phyloP scores from a whole-genome alignment of 2,329 filamentous ascomycete species.

The Epichloe typhina region DNA sequence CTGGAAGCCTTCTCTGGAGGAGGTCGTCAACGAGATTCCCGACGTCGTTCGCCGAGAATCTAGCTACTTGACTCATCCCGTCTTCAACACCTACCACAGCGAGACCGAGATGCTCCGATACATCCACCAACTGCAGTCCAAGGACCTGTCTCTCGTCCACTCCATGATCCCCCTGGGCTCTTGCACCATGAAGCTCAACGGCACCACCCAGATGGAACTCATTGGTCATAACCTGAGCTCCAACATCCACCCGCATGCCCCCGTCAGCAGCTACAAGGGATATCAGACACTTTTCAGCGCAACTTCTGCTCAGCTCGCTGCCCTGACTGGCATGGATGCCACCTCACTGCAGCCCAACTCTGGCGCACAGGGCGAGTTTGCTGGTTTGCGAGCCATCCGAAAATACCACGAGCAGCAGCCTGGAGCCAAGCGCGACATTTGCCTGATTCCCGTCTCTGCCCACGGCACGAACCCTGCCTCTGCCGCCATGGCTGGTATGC shows the following conservation, averaged over 20 bases:
- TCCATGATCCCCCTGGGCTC: slow-evolving; percentile 97
- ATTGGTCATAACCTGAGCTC: slow-evolving; percentile 66
- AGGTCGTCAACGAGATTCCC: slow-evolving; percentile 33
- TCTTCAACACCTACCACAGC: slow-evolving; percentile 91
- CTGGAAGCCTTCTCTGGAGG: slow-evolving; percentile 20
- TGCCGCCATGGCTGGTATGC: slow-evolving; percentile 91
- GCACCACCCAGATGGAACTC: slow-evolving; percentile 83
- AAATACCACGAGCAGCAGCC: slow-evolving; percentile 63
- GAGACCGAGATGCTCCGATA: slow-evolving; percentile 91
- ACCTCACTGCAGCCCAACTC: slow-evolving; percentile 91
- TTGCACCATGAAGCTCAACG: slow-evolving; percentile 97
- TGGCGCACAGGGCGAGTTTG: slow-evolving; percentile 89
- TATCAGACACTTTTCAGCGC: slow-evolving; percentile 58
- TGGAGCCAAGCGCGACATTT: slow-evolving; percentile 69
- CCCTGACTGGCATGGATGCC: slow-evolving; percentile 82
- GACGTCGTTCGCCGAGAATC: slow-evolving; percentile 55
- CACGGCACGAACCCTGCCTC: slow-evolving; percentile 95
- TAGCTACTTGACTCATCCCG: slow-evolving; percentile 70
- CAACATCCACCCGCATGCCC: slow-evolving; percentile 70
- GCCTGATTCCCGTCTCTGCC: slow-evolving; percentile 86
- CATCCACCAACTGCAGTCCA: slow-evolving; percentile 84
- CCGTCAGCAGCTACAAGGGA: slow-evolving; percentile 47
- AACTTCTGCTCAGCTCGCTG: slow-evolving; percentile 61
- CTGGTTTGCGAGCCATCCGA: slow-evolving; percentile 76
- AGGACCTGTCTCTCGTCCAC: slow-evolving; percentile 85